Conservation (phyloP, 306 rosid species). For the Trichosanthes truncata region DNA sequence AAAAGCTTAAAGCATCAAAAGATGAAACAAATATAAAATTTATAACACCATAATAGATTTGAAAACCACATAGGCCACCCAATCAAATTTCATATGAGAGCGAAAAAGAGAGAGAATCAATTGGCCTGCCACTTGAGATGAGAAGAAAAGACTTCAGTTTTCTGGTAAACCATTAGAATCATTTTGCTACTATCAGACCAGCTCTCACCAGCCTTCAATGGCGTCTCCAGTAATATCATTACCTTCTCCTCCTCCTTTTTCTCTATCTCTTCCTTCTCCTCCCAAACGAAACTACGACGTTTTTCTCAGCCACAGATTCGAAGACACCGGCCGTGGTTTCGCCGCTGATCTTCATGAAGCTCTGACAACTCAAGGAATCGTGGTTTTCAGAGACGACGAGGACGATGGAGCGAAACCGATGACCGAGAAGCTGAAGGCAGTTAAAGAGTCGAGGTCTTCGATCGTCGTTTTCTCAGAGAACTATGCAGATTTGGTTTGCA, state of each 20-base stretch:
- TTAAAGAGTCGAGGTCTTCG: constrained; percentile 31
- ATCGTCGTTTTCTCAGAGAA: constrained; percentile 33
- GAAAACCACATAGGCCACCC: too few relatives aligned
- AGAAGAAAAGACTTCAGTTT: background rate
- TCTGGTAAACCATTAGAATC: background rate
- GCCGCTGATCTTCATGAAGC: constrained; percentile 25
- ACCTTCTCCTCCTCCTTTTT: background rate
- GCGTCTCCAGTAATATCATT: background rate
- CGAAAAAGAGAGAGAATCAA: background rate
- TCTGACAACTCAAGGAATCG: constrained; percentile 22
- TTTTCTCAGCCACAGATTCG: constrained; percentile 26
- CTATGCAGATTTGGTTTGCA: constrained; percentile 25
- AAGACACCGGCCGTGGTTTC: constrained; percentile 27
- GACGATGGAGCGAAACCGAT: constrained; percentile 18
- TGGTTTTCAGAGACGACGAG: constrained; percentile 17
- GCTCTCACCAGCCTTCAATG: background rate
- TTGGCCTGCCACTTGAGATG: background rate
- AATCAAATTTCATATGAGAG: background rate
- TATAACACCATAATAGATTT: background rate
- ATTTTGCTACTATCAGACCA: background rate
- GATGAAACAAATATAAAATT: background rate
- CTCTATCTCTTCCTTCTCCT: constrained; percentile 8
- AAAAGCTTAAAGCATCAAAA: background rate
- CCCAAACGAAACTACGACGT: background rate
- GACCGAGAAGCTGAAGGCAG: constrained; percentile 25